These are phyloP conservation scores for Pichia cactophila DNA, from an alignment of 1,139 yeast species.

Conservation along the genomic window DNA sequence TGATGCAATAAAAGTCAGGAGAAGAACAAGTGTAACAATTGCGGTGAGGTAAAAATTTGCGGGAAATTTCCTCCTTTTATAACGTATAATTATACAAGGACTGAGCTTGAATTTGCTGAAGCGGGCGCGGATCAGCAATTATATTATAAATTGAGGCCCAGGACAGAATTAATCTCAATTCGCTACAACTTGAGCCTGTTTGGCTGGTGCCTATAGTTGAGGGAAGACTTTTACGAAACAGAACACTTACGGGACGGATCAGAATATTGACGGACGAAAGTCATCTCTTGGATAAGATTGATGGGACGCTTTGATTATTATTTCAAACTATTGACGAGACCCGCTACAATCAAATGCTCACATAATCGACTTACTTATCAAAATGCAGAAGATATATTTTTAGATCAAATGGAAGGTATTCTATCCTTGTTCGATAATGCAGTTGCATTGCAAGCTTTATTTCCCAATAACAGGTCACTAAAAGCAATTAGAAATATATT, in stretches of 20 bases:
- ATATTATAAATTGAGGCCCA: no score
- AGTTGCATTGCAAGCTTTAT: conserved; percentile 22
- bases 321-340: background rate
- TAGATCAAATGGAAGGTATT: conserved; percentile 20
- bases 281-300: no score
- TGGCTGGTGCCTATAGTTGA: no score
- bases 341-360: background rate
- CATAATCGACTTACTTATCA: conserved; percentile 2
- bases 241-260: no score
- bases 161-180: no score
- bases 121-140: background rate
- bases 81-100: no score
- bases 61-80: background rate
- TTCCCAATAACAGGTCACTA: conserved; percentile 13
- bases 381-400: conserved; percentile 16
- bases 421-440: conserved; percentile 26
- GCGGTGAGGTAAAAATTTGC: background rate
- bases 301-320: background rate
- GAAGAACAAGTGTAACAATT: background rate
- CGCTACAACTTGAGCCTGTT: no score
- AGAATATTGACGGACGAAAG: no score
- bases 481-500: conserved; percentile 15
- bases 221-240: no score
- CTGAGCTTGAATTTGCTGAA: conserved; percentile 1
- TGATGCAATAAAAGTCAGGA: background rate